Evolutionary conservation across 2,329 filamentous ascomycete species (phyloP), one percentile per base, ranked within the genome.

Genomic region (Trichothecium sympodiale): DNA sequence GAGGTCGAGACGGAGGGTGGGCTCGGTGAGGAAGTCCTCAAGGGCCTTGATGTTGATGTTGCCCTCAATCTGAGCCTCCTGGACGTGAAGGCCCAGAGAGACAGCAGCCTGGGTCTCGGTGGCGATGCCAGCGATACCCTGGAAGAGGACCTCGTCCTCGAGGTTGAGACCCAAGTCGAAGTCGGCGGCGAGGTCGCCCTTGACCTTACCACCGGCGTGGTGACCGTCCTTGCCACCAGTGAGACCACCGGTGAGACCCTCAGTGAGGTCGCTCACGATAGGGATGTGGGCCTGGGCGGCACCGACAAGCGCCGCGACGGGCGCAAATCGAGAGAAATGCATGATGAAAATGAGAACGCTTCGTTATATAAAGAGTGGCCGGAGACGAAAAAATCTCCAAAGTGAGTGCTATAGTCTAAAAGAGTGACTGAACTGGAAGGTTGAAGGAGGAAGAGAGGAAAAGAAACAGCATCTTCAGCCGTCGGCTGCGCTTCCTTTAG

Each of bases 1-100:
- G 33, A 76, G 67, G 41, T 65, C 56, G 3, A 76, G 48, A 14
- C 59, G 55, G 17, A 64, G 51, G 12, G 57, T 52, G 0, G 67
- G 66, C 29, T 54, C 41, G 15, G 56, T 41, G 4, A 63, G 50
- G 28, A 66, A 51, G 14, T 55, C 51, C 20, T 67, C 43, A 1
- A 55, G 60, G 16, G 72, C 49, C 37, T 60, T 55, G 10, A 66
- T 62, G 12, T 55, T 55, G 29, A 68, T 61, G n/a, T 52, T 51
- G 43, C 70, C 71, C 43, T 65, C 61, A 30, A 69, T 56, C 46
- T 67, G 70, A 17, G 48, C 48, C 25, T 48, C 43, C 17, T 41
- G 43, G 1, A 51, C 41, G 43, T 44, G 42, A 8, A 51, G 43
- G 5, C 44, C 48, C 14, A 51, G 44, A 32, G 36, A 35, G 18